These are phyloP conservation scores for Diacronema lutheri DNA, from an alignment of 78 protist species.

Conservation along the genomic window DNA sequence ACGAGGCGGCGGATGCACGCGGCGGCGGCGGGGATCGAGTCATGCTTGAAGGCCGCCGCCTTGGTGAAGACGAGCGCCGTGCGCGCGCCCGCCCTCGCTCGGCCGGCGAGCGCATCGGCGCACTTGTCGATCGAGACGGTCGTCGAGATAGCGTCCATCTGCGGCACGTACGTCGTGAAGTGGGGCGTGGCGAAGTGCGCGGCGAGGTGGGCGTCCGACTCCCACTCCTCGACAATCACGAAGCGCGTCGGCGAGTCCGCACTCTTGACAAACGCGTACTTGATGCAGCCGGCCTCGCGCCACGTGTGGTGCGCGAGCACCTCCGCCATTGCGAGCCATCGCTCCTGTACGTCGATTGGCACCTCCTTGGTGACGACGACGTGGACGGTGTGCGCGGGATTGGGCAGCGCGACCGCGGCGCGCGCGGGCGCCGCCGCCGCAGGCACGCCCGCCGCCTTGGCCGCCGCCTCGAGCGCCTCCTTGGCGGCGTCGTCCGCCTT, in stretches of 20 bases:
- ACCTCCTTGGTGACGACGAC: slow-evolving; percentile 2
- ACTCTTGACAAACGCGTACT: not conserved
- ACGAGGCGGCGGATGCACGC: not conserved
- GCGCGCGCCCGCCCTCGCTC: too few species aligned
- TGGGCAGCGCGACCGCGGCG: slow-evolving; percentile 1
- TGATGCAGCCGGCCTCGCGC: not conserved
- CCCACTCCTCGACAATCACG: slow-evolving; percentile 1
- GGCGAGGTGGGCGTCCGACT: not conserved
- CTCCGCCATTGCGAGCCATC: slow-evolving; percentile 12
- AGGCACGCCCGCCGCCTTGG: not conserved
- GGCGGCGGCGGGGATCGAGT: not conserved
- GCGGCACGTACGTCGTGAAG: not conserved
- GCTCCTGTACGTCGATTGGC: not conserved
- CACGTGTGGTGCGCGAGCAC: slow-evolving; percentile 12
- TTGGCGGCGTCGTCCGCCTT: not conserved
- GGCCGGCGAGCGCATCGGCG: not conserved
- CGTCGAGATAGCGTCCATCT: slow-evolving; percentile 7
- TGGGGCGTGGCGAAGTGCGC: slow-evolving; percentile 19
- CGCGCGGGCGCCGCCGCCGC: too few species aligned
- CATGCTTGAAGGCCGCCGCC: not conserved
- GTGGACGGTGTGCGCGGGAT: not conserved
- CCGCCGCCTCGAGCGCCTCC: too few species aligned
- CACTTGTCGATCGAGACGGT: not conserved
- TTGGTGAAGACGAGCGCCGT: too few species aligned
- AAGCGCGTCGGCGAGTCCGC: not conserved